These are phyloP conservation scores for Pythium inflatum DNA, from an alignment of 352 stramenopile species.

Conservation along the genomic window DNA sequence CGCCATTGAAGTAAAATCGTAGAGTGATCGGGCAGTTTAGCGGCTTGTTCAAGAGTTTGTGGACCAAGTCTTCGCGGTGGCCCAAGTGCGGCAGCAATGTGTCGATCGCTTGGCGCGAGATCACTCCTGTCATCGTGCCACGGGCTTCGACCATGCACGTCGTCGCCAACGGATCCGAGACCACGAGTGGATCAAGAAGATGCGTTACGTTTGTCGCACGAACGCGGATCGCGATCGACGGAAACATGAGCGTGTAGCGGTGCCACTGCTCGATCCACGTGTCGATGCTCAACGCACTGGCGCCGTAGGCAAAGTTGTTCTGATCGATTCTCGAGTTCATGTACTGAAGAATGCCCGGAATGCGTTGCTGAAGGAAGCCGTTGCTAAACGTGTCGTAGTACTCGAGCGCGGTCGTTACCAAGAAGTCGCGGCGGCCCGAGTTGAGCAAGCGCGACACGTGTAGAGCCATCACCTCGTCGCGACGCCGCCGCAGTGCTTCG, in stretches of 20 bases:
- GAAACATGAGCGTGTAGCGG: conserved; percentile 23
- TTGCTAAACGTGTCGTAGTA: conserved; percentile 24
- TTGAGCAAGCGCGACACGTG: neutral
- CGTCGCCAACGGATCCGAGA: conserved; percentile 7
- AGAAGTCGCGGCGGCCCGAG: conserved; percentile 4
- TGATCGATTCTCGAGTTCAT: conserved; percentile 19
- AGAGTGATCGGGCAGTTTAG: conserved; percentile 10
- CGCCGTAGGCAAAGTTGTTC: conserved; percentile 11
- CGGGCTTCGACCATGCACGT: conserved; percentile 3
- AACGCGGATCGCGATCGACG: conserved; percentile 11
- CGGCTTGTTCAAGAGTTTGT: conserved; percentile 1
- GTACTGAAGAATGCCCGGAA: conserved; percentile 11
- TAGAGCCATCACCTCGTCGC: conserved; percentile 13
- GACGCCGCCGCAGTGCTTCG: conserved; percentile 18
- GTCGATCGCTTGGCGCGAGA: conserved; percentile 3
- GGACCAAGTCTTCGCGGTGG: conserved; percentile 3
- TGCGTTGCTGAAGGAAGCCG: neutral
- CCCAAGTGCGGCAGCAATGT: conserved; percentile 16
- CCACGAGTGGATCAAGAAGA: too few species aligned
- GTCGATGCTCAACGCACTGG: neutral
- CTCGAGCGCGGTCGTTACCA: conserved; percentile 19
- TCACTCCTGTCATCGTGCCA: conserved; percentile 13
- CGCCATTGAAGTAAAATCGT: conserved; percentile 23
- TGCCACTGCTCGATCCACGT: conserved; percentile 25
- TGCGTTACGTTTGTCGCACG: conserved; percentile 10